Conservation (phyloP, 495 filamentous ascomycete species). For the Echria macrotheca region DNA sequence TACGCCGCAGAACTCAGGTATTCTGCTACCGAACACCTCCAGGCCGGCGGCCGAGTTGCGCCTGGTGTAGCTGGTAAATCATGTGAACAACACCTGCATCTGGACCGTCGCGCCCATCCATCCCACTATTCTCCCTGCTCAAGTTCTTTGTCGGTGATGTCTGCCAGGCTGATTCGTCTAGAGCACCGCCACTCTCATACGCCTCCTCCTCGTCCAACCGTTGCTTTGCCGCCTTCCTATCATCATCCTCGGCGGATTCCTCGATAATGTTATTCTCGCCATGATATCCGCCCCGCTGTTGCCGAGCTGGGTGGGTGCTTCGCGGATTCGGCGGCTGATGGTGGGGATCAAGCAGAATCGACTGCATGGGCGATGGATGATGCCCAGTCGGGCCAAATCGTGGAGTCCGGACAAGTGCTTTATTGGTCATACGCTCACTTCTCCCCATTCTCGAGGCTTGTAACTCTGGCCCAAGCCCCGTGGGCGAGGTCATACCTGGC, state of each 20-base stretch:
- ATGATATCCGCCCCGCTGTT: slow-evolving; percentile 38
- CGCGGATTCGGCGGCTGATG: slow-evolving; percentile 63
- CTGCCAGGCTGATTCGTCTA: slow-evolving; percentile 52
- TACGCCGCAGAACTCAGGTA: no score
- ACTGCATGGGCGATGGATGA: slow-evolving; percentile 56
- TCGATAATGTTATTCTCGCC: slow-evolving; percentile 42
- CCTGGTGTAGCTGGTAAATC: slow-evolving; percentile 87
- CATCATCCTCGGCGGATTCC: slow-evolving; percentile 41
- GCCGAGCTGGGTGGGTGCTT: slow-evolving; percentile 37
- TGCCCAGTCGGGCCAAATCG: slow-evolving; percentile 29
- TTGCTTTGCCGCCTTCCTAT: no score
- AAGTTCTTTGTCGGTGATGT: slow-evolving; percentile 37
- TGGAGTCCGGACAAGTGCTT: slow-evolving; percentile 21
- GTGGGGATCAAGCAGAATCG: slow-evolving; percentile 77
- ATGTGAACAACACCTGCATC: slow-evolving; percentile 72
- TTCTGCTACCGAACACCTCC: slow-evolving; percentile 32
- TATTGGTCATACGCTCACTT: slow-evolving; percentile 35
- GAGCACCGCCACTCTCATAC: slow-evolving; percentile 44
- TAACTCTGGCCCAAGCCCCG: slow-evolving; percentile 51
- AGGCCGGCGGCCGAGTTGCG: slow-evolving; percentile 56
- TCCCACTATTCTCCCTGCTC: slow-evolving; percentile 37
- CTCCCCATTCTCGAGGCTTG: slow-evolving; percentile 45
- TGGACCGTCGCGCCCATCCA: slow-evolving; percentile 26
- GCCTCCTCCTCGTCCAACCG: slow-evolving; percentile 63
- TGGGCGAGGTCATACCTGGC: slow-evolving; percentile 63